A percentile compares a stretch with the other conserved stretches of the same genome.
These are phyloP conservation scores for Collybia nuda DNA, from an alignment of 768 basidiomycete species.

Conservation along the genomic window DNA sequence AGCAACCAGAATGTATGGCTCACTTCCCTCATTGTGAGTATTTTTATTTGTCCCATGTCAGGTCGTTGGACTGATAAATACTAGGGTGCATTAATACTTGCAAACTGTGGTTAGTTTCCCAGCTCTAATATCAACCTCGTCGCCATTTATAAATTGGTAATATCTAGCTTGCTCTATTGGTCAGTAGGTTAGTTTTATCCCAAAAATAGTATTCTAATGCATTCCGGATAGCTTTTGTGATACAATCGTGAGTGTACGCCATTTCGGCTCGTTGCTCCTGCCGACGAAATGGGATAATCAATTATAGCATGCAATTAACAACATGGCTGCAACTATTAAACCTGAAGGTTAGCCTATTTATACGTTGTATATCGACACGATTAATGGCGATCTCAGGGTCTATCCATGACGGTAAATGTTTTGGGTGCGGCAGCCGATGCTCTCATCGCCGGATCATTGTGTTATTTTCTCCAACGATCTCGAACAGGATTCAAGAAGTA, in stretches of 20 bases:
- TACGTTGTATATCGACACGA: not conserved
- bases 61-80: no score
- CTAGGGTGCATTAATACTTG: conserved; percentile 42
- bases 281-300: conserved; percentile 1
- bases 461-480: conserved; percentile 47
- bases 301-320: conserved; percentile 37
- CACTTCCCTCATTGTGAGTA: conserved; percentile 40
- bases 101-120: conserved; percentile 44
- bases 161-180: conserved; percentile 39
- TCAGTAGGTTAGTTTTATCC: conserved; percentile 18
- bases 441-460: conserved; percentile 48
- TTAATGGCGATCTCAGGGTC: conserved; percentile 28
- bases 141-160: not conserved
- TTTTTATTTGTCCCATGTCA: not conserved
- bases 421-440: conserved; percentile 50
- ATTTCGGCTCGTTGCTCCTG: not conserved
- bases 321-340: conserved; percentile 42
- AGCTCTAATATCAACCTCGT: not conserved
- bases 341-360: conserved; percentile 37
- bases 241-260: conserved; percentile 37
- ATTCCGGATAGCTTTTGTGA: conserved; percentile 39
- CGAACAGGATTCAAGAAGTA: conserved; percentile 55
- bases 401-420: conserved; percentile 57
- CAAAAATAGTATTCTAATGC: conserved; percentile 1
- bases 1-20: conserved; percentile 46